Evolutionary conservation across 306 rosid species (phyloP), one percentile per base, ranked within the genome.

Genomic region (Castanospermum australe): DNA sequence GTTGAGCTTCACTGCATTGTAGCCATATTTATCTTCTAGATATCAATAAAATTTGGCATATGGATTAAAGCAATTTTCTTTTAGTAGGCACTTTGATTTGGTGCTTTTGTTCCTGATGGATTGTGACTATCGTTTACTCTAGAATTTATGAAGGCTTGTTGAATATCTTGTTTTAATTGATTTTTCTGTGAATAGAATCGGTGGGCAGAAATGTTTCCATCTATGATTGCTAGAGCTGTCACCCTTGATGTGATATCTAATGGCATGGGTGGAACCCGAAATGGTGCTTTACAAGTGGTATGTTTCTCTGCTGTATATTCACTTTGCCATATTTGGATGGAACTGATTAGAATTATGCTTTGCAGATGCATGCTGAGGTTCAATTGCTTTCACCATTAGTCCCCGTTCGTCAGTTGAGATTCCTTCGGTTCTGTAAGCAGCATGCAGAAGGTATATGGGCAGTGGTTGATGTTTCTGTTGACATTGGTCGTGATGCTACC

Each of bases 361-460:
- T 73, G 64, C 73, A 96, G 99, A 89, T 96, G 92, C 86, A 89
- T 62, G 89, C 96, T 0, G 99, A 96, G 88, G 76, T 93, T 75
- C 98, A 93, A 81, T 82, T 90, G 74, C 94, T 90, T 21, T 91
- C 99, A 5, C 97, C 99, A 1, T 70, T 96, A 17, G 97, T 93
- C 61, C 94, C 97, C 0, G 85, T 87, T 51, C 94, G 99, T 52
- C 88, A 87, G 15, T 64, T 88, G 64, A 89, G 78, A 87, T 88
- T 93, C 76, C 86, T 96, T 42, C 92, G 99, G 35, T 90, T 86
- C 73, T 93, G 96, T 92, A 96, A 93, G 91, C 97, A 91, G 82
- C 99, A 90, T 39, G 90, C 90, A 0, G 96, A 96, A 64, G 97
- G 94, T 44, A 75, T 93, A 21, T 96, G 99, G 99, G 97, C 89